phyloP scores from a whole-genome alignment of 2,329 filamentous ascomycete genomes.

The Bretziella fagacearum region DNA sequence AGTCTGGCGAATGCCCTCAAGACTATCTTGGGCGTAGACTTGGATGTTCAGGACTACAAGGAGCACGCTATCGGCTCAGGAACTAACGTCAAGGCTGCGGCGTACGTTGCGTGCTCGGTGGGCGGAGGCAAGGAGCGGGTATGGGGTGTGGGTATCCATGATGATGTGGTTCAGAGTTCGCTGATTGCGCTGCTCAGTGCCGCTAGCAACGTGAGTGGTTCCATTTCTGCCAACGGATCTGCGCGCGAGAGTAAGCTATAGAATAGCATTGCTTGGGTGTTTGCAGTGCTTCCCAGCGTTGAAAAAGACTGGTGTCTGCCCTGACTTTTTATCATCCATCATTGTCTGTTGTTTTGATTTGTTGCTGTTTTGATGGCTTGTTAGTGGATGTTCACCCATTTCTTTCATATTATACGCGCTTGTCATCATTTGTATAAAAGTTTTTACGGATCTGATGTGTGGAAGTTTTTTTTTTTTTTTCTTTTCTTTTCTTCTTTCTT shows the following conservation, averaged over 20 bases:
- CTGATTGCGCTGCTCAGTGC: conserved; percentile 73
- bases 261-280: not conserved
- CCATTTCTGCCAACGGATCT: conserved; percentile 10
- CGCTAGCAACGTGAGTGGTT: conserved; percentile 58
- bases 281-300: no score
- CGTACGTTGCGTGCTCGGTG: conserved; percentile 78
- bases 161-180: conserved; percentile 81
- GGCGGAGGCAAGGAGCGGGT: conserved; percentile 51
- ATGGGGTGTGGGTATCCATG: conserved; percentile 84
- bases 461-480: no score
- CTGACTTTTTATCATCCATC: no score
- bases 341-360: not conserved
- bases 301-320: no score
- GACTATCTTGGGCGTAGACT: conserved; percentile 53
- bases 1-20: conserved; percentile 69
- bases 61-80: conserved; percentile 81
- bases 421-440: not conserved
- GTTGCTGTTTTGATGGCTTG: not conserved
- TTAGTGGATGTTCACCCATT: no score
- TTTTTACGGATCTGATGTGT: not conserved
- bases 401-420: no score
- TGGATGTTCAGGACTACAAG: conserved; percentile 90
- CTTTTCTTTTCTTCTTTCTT: no score
- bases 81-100: conserved; percentile 75
- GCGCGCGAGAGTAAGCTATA: conserved; percentile 17